Evolutionary conservation across 2,329 filamentous ascomycete species (phyloP), one percentile per base, ranked within the genome.

Genomic region (Rosellinia necatrix): DNA sequence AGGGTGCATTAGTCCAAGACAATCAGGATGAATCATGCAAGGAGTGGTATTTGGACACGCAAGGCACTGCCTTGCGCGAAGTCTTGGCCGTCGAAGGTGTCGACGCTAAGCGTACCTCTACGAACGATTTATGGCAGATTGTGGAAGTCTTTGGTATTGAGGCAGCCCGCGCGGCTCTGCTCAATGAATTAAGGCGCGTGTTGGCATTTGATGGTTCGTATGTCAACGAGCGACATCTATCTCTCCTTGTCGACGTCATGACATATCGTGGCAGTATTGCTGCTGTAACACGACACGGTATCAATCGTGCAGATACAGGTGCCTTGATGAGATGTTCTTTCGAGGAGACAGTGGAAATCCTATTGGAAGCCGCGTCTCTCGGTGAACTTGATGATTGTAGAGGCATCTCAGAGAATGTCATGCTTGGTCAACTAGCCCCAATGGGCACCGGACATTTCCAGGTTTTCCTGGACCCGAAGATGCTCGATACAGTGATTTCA

Each of bases 261-360:
- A 97, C 92, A 24, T 92, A 96, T 68, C 86, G 94, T 68, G 94
- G 94, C 64, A 88, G 89, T 67, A 87, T 99, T 68, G 96, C 96
- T 74, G 93, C 94, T 12, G 93, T 99, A 62, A 99, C 94, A 53
- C 90, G 94, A 75, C 94, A 99, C 72, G 94, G 94, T 77, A 99
- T 99, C 79, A 99, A 99, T 79, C 87, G 94, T 68, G 91, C 93
- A 22, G 94, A 99, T 71, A 99, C 96, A 60, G 94, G 94, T 79
- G 96, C 94, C 8, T 82, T 99, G 68, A 99, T 99, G 94, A 89
- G 94, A 74, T 99, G 96, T 81, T 99, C 94, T 2, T 99, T 99
- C 76, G 94, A 99, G 76, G 96, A 99, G 75, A 99, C 94, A 0
- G 94, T 99, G 35, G 96, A 99, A 72, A 99, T 99, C 79, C 80